Evolutionary conservation across 1,139 yeast species (phyloP).

Genomic region (Hyphopichia khmerensis): DNA sequence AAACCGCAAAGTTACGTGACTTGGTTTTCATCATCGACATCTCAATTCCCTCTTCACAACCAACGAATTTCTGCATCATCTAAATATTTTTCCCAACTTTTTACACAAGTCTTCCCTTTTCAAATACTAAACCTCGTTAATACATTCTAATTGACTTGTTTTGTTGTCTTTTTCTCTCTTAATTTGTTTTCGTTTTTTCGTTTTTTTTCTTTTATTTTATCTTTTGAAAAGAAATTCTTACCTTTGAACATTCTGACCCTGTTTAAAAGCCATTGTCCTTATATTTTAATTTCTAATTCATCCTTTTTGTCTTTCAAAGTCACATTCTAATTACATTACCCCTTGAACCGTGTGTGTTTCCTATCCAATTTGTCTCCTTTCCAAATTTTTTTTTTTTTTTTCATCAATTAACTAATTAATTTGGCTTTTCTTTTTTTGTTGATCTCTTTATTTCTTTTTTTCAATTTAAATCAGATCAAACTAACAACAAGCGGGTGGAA

Average conservation of each 20-base stretch:
- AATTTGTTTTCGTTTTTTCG: background rate
- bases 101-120: too few species aligned
- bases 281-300: background rate
- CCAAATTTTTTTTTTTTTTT: background rate
- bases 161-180: background rate
- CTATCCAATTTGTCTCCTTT: background rate
- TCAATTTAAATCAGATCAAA: background rate
- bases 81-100: background rate
- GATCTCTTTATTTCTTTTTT: background rate
- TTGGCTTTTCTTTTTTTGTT: background rate
- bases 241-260: background rate
- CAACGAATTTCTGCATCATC: constrained; percentile 1
- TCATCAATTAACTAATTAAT: too few species aligned
- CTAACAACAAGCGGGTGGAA: background rate
- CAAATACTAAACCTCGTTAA: too few species aligned
- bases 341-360: background rate
- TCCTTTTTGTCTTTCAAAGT: background rate
- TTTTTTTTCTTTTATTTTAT: too few species aligned
- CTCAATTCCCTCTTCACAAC: background rate
- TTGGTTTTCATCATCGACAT: background rate
- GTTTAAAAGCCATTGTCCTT: background rate
- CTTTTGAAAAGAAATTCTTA: too few species aligned
- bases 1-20: background rate
- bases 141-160: too few species aligned
- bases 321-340: background rate